Evolutionary conservation across 2,329 filamentous ascomycete genomes (phyloP).

Genomic region (Ceratocystis alfenasii): DNA sequence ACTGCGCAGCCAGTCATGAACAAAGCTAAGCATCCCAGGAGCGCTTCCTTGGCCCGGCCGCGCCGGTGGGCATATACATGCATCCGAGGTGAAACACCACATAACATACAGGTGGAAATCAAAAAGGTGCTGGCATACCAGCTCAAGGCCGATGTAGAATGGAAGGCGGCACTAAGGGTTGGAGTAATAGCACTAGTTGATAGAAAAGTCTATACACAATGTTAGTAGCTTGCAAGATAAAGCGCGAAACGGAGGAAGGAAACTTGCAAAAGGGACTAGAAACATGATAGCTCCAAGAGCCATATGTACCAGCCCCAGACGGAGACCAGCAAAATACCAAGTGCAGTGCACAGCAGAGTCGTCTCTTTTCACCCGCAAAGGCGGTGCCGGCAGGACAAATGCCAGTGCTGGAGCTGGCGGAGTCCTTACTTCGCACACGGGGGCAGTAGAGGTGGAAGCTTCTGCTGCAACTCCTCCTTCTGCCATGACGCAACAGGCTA

Average conservation of each 20-base stretch:
- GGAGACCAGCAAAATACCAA: constrained; percentile 12
- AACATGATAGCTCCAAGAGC: constrained; percentile 21
- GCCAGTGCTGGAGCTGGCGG: no score
- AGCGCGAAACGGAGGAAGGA: not conserved
- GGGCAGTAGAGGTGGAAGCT: no score
- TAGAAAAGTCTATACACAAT: constrained; percentile 28
- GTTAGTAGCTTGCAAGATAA: not conserved
- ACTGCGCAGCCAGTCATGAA: constrained; percentile 28
- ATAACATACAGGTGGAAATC: constrained; percentile 24
- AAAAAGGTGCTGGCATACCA: constrained; percentile 29
- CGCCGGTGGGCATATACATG: constrained; percentile 25
- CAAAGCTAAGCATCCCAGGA: constrained; percentile 23
- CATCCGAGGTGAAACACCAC: no score
- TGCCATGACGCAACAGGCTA: no score
- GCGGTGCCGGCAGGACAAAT: no score
- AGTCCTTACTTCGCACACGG: no score
- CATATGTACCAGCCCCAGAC: not conserved
- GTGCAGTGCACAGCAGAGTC: not conserved
- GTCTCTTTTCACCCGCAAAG: not conserved
- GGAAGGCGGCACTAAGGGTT: constrained; percentile 27
- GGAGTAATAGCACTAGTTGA: constrained; percentile 30
- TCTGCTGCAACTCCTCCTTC: no score
- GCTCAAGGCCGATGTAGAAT: constrained; percentile 27
- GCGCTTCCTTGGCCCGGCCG: constrained; percentile 25
- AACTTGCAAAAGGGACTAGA: constrained; percentile 22